Evolutionary conservation across 768 basidiomycete species (phyloP), one percentile per base, ranked within the genome.

Genomic region (Phylloporus arenicola): DNA sequence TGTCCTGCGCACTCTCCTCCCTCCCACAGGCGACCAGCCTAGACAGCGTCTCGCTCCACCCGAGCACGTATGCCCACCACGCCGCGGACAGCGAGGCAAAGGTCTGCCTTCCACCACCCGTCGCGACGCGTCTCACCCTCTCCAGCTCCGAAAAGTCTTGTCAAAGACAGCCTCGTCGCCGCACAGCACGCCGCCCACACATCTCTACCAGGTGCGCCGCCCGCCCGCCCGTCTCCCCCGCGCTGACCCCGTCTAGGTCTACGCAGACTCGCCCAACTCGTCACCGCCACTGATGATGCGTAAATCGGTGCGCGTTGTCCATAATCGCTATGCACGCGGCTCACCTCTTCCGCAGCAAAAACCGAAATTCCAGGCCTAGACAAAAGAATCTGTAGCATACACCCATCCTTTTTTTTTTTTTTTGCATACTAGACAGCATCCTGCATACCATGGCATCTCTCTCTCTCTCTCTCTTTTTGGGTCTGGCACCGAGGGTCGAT

Each of bases 31-130:
- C 87, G 9, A 86, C 81, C 59, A 84, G 77, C 68, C 74, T 90
- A 45, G 76, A 79, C 57, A 75, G 74, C 58, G 75, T 90, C 25
- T 70, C 80, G 1, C 71, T 90, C 1, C 86, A 89, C 67, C 80
- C 79, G 1, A 78, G 73, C 60, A 82, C 85, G 82, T 84, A 84
- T 61, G 79, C 81, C 1, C 77, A 80, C 50, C 78, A 79, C 31
- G 79, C 81, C 30, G 79, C 81, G 5, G 80, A 86, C 66, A 86
- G 86, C 58, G 82, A 88, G 68, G 85, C 84, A 35, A 86, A 88
- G 78, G 86, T 86, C 37, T 50, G 70, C 24, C 12, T 12, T 34
- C 1, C 27, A 38, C 19, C 19, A 24, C 29, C 4, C n/a, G 39
- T 4, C 43, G 25, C 2, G 50, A 43, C 45, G 43, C 53, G 50